These are phyloP conservation scores for Allium cepa DNA, from an alignment of 106 monocot genomes.

Conservation along the genomic window DNA sequence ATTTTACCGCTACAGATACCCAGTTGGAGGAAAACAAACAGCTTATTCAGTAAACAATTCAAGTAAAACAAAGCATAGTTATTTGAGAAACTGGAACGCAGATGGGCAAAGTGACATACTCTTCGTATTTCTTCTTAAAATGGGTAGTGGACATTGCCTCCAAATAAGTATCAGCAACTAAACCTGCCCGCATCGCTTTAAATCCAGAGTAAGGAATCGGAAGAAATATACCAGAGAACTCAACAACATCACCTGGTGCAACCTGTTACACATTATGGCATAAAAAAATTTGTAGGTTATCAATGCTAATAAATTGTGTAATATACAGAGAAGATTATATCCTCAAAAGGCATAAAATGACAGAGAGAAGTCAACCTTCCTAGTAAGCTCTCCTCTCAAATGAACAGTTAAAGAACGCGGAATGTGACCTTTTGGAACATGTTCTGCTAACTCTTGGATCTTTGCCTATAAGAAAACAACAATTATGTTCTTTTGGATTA, in stretches of 20 bases:
- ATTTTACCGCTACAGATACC: too few relatives aligned
- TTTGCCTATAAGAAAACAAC: constrained; percentile 45
- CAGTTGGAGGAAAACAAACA: too few relatives aligned
- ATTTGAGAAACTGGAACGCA: too few relatives aligned
- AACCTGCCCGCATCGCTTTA: constrained; percentile 90
- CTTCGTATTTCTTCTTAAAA: constrained; percentile 99
- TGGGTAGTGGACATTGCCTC: constrained; percentile 90
- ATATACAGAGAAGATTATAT: neutral
- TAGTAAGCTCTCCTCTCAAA: constrained; percentile 94
- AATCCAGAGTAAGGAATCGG: constrained; percentile 96
- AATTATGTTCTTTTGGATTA: neutral
- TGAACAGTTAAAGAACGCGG: constrained; percentile 91
- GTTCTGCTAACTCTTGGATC: constrained; percentile 96
- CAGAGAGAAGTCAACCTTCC: constrained; percentile 55
- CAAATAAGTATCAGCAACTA: constrained; percentile 96
- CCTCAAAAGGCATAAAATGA: neutral
- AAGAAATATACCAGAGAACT: constrained; percentile 91
- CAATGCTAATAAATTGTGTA: neutral
- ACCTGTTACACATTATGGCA: constrained; percentile 39
- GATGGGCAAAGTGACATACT: constrained; percentile 33
- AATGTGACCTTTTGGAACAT: constrained; percentile 99
- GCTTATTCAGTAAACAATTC: too few relatives aligned
- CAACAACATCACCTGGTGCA: constrained; percentile 91
- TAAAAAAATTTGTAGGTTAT: neutral
- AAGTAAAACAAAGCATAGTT: too few relatives aligned